Evolutionary conservation across 805 yeast genomes (phyloP).

Genomic region (Yamadazyma philogaea): DNA sequence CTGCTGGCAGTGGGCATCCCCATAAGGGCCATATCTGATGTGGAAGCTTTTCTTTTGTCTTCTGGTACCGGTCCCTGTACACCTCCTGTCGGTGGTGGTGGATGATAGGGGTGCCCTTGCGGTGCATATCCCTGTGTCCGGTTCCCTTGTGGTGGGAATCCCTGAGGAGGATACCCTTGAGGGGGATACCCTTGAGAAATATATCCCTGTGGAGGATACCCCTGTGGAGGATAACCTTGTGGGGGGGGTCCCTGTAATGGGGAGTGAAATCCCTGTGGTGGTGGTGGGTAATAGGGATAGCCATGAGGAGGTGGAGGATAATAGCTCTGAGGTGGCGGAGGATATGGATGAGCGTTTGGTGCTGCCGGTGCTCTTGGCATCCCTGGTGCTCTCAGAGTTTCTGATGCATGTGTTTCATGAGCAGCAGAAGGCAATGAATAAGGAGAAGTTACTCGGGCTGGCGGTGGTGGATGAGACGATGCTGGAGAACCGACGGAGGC

Average conservation of each 20-base stretch:
- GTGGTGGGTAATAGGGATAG: background rate
- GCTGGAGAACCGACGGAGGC: background rate
- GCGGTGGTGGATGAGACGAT: background rate
- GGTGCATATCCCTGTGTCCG: constrained; percentile 7
- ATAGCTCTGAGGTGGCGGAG: constrained; percentile 1
- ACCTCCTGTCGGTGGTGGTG: constrained; percentile 3
- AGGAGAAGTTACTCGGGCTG: background rate
- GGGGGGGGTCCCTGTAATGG: constrained; percentile 6
- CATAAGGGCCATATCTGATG: constrained; percentile 43
- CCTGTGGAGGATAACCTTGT: constrained; percentile 18
- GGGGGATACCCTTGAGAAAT: constrained; percentile 15
- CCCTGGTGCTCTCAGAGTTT: background rate
- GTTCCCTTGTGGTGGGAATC: constrained; percentile 13
- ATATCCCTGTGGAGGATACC: constrained; percentile 19
- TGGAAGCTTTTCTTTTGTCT: constrained; percentile 20
- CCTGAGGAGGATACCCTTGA: constrained; percentile 13
- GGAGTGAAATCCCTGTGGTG: constrained; percentile 5
- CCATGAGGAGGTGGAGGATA: background rate
- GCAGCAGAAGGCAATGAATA: background rate
- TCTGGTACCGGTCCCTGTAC: constrained; percentile 1
- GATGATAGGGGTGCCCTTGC: constrained; percentile 8
- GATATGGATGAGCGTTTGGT: background rate
- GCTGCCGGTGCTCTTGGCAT: background rate
- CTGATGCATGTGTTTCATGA: background rate
- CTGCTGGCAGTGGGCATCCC: constrained; percentile 45